A percentile compares a stretch with the other conserved stretches of the same genome.
Conservation (phyloP, 176 grass and related monocot genomes). For the Oryza meyeriana region DNA sequence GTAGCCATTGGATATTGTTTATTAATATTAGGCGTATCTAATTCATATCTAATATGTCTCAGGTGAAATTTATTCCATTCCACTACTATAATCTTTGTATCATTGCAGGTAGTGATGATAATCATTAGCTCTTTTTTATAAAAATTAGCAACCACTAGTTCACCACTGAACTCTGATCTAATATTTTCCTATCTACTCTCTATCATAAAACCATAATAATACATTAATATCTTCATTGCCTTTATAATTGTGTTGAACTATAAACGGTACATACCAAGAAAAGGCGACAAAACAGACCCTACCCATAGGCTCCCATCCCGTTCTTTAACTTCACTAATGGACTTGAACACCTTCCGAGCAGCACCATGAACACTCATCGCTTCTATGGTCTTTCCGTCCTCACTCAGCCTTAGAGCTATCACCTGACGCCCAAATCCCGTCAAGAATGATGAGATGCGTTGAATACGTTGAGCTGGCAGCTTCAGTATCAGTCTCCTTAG, state of each 20-base stretch:
- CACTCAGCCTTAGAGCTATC: slow-evolving; percentile 34
- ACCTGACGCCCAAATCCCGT: slow-evolving; percentile 19
- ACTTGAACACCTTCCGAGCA: slow-evolving; percentile 2
- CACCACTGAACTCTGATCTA: no score
- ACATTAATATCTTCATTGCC: neutral
- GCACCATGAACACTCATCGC: slow-evolving; percentile 10
- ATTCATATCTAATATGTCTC: no score
- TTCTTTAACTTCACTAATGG: slow-evolving; percentile 48
- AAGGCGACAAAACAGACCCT: slow-evolving; percentile 51
- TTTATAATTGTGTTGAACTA: neutral
- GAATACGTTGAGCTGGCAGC: neutral
- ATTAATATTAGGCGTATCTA: no score
- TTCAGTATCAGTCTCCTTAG: slow-evolving; percentile 10
- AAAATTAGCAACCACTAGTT: no score
- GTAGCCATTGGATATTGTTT: no score
- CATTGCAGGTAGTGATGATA: no score
- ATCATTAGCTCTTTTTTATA: no score
- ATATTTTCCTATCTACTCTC: neutral
- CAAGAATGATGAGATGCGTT: neutral
- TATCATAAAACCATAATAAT: neutral
- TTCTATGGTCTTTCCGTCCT: slow-evolving; percentile 35
- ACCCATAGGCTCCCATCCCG: slow-evolving; percentile 40
- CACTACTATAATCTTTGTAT: no score
- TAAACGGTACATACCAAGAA: slow-evolving; percentile 20
- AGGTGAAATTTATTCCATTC: no score